Evolutionary conservation across 2,329 filamentous ascomycete species (phyloP), one percentile per base, ranked within the genome.

Genomic region (Penicillium brevicompactum): DNA sequence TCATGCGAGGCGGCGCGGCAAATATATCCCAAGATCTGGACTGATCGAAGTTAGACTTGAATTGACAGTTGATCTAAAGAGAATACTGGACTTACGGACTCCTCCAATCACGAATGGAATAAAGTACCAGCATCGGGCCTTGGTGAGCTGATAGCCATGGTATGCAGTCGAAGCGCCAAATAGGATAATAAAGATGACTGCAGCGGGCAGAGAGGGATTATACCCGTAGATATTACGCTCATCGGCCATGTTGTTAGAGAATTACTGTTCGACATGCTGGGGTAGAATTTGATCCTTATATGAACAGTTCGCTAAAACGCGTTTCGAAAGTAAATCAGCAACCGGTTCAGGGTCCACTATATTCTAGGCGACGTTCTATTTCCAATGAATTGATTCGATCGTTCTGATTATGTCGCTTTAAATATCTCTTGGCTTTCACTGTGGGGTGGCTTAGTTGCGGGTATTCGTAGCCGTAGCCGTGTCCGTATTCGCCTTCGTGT

Each of bases 91-190:
- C 73, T 50, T 67, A 77, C 75, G 74, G 4, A 74, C 21, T 27
- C 74, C 70, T 10, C 76, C 76, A 5, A 76, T 52, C 5, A 67
- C 57, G 16, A 78, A 77, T 1, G 68, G 60, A 11, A 70, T 61
- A 40, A 81, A 81, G 60, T 80, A 84, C 75, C 79, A 82, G 10
- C 75, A 77, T 32, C 74, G 70, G 2, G 74, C 74, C 24, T 70
- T 76, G 18, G 74, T 61, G 41, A 82, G 70, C 24, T 75, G 74
- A 55, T 68, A 78, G 1, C 61, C 57, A 56, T 84, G 81, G 1
- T 66, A 59, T 0, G 63, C 46, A 2, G 81, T 80, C 5, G 76
- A 63, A 5, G 76, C 45, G 18, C 63, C 50, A 62, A 84, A 84
- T 1, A 85, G 64, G 24, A 77, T 57, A 9, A 71, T 66, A 55